phyloP scores from a whole-genome alignment of 352 stramenopile species.

The Globisporangium sylvaticum region DNA sequence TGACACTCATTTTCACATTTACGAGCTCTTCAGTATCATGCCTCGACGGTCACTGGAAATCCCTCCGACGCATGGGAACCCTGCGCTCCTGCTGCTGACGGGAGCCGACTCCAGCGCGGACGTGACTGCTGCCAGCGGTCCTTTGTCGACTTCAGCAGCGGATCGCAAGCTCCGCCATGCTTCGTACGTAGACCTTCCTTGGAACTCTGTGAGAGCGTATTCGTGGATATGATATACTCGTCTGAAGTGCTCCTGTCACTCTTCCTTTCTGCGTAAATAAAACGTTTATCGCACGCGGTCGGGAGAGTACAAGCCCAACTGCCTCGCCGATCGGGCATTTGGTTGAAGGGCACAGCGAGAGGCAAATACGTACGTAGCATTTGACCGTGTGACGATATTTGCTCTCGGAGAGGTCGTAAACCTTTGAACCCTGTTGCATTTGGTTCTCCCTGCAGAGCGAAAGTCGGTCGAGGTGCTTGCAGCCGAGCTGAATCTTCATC shows the following conservation, averaged over 20 bases:
- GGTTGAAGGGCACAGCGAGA: constrained; percentile 2
- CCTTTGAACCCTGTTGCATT: not conserved
- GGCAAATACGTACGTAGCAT: constrained; percentile 4
- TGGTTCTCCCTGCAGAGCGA: not conserved
- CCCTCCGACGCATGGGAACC: not conserved
- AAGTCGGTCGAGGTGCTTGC: not conserved
- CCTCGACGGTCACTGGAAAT: not conserved
- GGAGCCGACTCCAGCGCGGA: not conserved
- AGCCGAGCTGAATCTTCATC: not conserved
- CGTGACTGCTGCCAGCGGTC: not conserved
- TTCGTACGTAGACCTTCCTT: not conserved
- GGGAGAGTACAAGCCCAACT: not conserved
- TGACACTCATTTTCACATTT: not conserved
- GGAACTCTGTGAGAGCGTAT: not conserved
- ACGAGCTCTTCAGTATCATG: not conserved
- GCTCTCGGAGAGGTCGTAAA: not conserved
- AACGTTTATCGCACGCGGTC: constrained; percentile 1
- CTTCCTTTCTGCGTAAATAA: not conserved
- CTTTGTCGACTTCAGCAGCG: not conserved
- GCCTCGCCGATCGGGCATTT: not conserved
- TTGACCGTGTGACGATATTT: not conserved
- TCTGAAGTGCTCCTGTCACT: not conserved
- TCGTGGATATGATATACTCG: not conserved
- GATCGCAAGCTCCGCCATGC: constrained; percentile 8
- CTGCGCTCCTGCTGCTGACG: not conserved